phyloP scores from a whole-genome alignment of 257 asterid species.

The Scutellaria galericulata region DNA sequence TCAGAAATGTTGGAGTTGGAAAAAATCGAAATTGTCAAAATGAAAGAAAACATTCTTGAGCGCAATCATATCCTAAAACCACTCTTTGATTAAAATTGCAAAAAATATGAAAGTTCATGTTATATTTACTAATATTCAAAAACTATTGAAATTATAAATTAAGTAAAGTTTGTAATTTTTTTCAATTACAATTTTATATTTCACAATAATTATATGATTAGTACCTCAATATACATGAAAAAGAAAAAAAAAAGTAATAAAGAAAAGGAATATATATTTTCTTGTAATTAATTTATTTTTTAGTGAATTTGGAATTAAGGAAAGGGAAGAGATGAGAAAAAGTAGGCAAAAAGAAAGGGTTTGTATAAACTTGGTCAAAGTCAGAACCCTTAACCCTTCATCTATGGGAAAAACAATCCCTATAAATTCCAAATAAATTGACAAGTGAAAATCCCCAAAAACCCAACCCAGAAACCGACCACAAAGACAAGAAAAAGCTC shows the following conservation, averaged over 20 bases:
- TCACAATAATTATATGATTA: too few species aligned
- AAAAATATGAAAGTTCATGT: too few species aligned
- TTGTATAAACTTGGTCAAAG: slow-evolving; percentile 47
- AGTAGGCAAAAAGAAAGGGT: slow-evolving; percentile 55
- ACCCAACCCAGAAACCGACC: slow-evolving; percentile 42
- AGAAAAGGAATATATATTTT: background rate
- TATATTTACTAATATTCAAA: too few species aligned
- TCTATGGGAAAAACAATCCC: slow-evolving; percentile 26
- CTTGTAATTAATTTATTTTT: background rate
- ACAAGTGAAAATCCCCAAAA: slow-evolving; percentile 37
- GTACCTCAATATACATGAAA: background rate
- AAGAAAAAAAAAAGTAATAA: background rate
- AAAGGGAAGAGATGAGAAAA: slow-evolving; percentile 47
- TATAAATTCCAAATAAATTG: slow-evolving; percentile 32
- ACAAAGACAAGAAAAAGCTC: slow-evolving; percentile 27
- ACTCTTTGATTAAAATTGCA: too few species aligned
- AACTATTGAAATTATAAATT: too few species aligned
- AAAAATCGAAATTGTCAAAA: too few species aligned
- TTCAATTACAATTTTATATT: too few species aligned
- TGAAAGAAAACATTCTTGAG: too few species aligned
- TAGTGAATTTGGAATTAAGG: slow-evolving; percentile 11
- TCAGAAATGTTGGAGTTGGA: too few species aligned
- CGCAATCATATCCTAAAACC: too few species aligned
- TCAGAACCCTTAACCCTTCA: slow-evolving; percentile 39
- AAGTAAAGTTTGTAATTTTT: too few species aligned